Conservation (phyloP, 2,329 filamentous ascomycete genomes). For the Colletotrichum lindemuthianum region DNA sequence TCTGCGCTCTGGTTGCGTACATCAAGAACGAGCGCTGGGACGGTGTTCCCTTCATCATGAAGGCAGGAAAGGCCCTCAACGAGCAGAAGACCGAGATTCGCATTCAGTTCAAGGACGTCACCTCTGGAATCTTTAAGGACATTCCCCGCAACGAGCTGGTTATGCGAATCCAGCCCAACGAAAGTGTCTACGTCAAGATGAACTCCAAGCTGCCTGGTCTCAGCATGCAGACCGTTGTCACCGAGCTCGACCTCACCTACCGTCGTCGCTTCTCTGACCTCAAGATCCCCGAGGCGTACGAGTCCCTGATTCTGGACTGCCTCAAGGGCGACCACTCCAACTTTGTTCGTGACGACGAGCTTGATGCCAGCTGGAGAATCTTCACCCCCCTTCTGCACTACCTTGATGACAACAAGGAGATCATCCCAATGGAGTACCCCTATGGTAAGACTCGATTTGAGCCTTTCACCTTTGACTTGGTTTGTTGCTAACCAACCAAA, state of each 20-base stretch:
- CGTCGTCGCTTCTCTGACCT: slow-evolving; percentile 97
- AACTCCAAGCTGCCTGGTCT: slow-evolving; percentile 98
- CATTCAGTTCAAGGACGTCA: slow-evolving; percentile 99
- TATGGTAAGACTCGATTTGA: slow-evolving; percentile 75
- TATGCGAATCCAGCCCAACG: slow-evolving; percentile 98
- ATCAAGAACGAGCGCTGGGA: slow-evolving; percentile 99
- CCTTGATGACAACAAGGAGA: slow-evolving; percentile 99
- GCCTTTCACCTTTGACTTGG: neutral
- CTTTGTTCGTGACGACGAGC: slow-evolving; percentile 96
- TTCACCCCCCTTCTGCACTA: slow-evolving; percentile 98
- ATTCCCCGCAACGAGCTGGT: slow-evolving; percentile 99
- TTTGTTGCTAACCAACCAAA: slow-evolving; percentile 52
- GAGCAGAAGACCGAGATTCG: slow-evolving; percentile 99
- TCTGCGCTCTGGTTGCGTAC: slow-evolving; percentile 95
- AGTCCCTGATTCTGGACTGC: slow-evolving; percentile 95
- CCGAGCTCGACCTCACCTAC: slow-evolving; percentile 98
- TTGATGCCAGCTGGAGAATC: slow-evolving; percentile 98
- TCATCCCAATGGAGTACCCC: slow-evolving; percentile 99
- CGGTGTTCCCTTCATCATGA: slow-evolving; percentile 98
- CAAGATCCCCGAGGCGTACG: slow-evolving; percentile 99
- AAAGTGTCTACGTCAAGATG: slow-evolving; percentile 99
- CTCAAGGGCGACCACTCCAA: slow-evolving; percentile 99
- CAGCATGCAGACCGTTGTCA: slow-evolving; percentile 99
- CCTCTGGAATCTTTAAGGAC: slow-evolving; percentile 99
- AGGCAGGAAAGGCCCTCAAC: slow-evolving; percentile 98